A percentile compares a stretch with the other conserved stretches of the same genome.
These are phyloP conservation scores for Chlorella sp. DNA, from an alignment of 139 green algal genomes.

Conservation along the genomic window DNA sequence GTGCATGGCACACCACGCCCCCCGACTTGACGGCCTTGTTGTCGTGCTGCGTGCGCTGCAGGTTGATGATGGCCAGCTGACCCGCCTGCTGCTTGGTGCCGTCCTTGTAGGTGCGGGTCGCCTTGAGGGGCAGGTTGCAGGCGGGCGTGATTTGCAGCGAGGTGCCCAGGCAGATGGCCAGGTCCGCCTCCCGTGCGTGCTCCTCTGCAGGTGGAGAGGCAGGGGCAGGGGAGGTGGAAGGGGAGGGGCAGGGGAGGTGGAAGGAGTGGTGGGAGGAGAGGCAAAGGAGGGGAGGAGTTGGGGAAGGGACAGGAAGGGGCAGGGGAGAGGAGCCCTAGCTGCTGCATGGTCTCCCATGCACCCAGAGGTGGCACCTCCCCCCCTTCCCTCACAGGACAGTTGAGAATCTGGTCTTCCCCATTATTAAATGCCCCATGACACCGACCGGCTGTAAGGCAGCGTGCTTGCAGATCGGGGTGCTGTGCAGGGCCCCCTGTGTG, in stretches of 20 bases:
- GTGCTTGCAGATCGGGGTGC: too few relatives aligned
- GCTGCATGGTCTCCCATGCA: neutral
- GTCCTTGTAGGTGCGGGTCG: conserved; percentile 45
- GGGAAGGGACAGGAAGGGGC: neutral
- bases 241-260: neutral
- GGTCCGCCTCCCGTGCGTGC: conserved; percentile 65
- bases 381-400: too few relatives aligned
- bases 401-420: too few relatives aligned
- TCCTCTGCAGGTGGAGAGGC: conserved; percentile 44
- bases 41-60: conserved; percentile 75
- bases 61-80: conserved; percentile 90
- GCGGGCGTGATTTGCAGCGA: conserved; percentile 92
- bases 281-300: neutral
- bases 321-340: neutral
- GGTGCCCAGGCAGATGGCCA: conserved; percentile 88
- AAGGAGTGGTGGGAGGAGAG: neutral
- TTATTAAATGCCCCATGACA: too few relatives aligned
- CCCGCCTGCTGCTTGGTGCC: conserved; percentile 49
- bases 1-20: conserved; percentile 50
- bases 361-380: too few relatives aligned
- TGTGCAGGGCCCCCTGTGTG: too few relatives aligned
- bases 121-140: conserved; percentile 81
- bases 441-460: too few relatives aligned
- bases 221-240: neutral
- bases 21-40: conserved; percentile 62